These are phyloP conservation scores for Monilinia laxa DNA, from an alignment of 2,329 filamentous ascomycete genomes.

Conservation along the genomic window DNA sequence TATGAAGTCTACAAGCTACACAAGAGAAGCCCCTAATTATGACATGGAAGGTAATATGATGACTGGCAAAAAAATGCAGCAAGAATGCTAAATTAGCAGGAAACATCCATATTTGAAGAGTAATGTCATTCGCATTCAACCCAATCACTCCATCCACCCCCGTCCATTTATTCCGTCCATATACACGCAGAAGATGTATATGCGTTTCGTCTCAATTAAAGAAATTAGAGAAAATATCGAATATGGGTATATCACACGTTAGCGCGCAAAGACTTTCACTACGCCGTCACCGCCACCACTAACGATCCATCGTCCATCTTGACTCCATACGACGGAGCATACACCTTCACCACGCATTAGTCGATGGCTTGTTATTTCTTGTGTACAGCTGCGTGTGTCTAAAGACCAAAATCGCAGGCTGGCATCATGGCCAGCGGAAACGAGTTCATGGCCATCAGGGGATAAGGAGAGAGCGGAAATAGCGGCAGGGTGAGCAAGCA, in stretches of 20 bases:
- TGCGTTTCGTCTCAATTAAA: constrained; percentile 9
- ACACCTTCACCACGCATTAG: constrained; percentile 96
- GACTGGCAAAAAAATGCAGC: not conserved
- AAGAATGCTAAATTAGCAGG: constrained; percentile 3
- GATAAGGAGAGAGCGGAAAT: constrained; percentile 91
- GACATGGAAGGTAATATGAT: constrained; percentile 2
- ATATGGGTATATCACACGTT: constrained; percentile 22
- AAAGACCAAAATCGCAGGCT: constrained; percentile 95
- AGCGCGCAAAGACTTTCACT: constrained; percentile 82
- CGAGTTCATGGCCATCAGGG: constrained; percentile 89
- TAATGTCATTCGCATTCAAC: constrained; percentile 14
- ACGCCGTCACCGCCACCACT: constrained; percentile 93
- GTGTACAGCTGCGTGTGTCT: constrained; percentile 91
- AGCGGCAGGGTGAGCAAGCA: constrained; percentile 92
- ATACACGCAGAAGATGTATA: constrained; percentile 11
- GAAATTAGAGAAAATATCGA: constrained; percentile 14
- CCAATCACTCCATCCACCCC: not conserved
- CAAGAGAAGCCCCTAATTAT: not conserved
- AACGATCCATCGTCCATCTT: constrained; percentile 91
- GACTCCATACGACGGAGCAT: constrained; percentile 91
- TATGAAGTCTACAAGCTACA: not conserved
- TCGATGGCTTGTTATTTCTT: constrained; percentile 90
- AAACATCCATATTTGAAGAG: constrained; percentile 12
- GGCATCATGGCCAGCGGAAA: constrained; percentile 93
- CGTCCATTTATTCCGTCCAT: constrained; percentile 1